Conservation (phyloP, 2,329 filamentous ascomycete species). For the Phialemoniopsis sp. region DNA sequence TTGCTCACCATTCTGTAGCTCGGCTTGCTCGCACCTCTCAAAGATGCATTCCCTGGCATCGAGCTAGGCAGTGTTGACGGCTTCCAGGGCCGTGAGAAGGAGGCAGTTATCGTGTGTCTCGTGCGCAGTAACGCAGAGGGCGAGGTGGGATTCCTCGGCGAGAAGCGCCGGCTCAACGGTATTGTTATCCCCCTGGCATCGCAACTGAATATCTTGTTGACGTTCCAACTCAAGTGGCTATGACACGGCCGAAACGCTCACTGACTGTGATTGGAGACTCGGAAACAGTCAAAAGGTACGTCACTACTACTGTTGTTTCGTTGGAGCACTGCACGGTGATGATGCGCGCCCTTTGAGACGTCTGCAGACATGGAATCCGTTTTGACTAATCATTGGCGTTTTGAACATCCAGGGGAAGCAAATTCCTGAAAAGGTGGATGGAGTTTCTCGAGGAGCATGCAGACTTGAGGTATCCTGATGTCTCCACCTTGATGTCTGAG, state of each 20-base stretch:
- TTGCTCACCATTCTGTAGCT: constrained; percentile 43
- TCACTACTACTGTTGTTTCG: constrained; percentile 17
- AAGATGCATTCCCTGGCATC: constrained; percentile 76
- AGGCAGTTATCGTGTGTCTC: constrained; percentile 89
- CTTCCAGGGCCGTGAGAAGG: constrained; percentile 93
- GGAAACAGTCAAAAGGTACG: constrained; percentile 85
- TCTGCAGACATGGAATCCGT: not conserved
- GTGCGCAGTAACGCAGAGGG: constrained; percentile 84
- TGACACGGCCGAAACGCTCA: constrained; percentile 91
- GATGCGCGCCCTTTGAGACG: not conserved
- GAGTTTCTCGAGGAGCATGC: constrained; percentile 82
- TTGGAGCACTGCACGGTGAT: too few relatives aligned
- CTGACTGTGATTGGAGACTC: constrained; percentile 90
- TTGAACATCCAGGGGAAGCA: constrained; percentile 60
- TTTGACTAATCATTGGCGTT: too few relatives aligned
- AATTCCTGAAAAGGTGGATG: constrained; percentile 90
- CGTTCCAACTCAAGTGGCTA: constrained; percentile 63
- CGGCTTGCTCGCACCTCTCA: constrained; percentile 73
- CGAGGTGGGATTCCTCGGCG: constrained; percentile 89
- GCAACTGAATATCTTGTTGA: not conserved
- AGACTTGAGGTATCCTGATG: constrained; percentile 83
- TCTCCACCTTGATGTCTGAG: constrained; percentile 31
- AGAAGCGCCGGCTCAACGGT: constrained; percentile 92
- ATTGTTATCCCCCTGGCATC: constrained; percentile 12
- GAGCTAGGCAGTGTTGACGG: constrained; percentile 97